phyloP scores from a whole-genome alignment of 2,329 filamentous ascomycete species.

The Sclerotiophoma versabilis region DNA sequence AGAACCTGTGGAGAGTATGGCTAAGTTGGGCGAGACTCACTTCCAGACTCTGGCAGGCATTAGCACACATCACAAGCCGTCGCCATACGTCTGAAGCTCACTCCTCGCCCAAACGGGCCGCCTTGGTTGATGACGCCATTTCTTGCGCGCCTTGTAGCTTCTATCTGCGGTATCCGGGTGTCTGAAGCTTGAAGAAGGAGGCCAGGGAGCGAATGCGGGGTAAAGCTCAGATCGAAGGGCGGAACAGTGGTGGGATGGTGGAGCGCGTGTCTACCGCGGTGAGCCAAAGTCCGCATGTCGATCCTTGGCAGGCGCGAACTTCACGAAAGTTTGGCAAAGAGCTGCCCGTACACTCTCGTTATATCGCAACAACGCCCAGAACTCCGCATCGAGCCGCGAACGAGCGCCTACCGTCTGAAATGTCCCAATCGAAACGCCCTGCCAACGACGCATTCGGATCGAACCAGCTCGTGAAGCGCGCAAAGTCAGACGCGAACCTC shows the following conservation, averaged over 20 bases:
- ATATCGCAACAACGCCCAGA: conserved; percentile 7
- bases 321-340: conserved; percentile 17
- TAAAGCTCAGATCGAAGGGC: conserved; percentile 1
- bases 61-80: conserved; percentile 39
- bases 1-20: conserved; percentile 17
- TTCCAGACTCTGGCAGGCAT: conserved; percentile 79
- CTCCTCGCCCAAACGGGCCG: conserved; percentile 77
- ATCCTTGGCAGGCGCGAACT: conserved; percentile 14
- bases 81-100: conserved; percentile 55
- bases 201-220: conserved; percentile 4
- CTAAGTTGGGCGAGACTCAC: conserved; percentile 62
- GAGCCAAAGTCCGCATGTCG: conserved; percentile 15
- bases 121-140: conserved; percentile 66
- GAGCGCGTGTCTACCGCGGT: conserved; percentile 5
- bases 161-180: neutral
- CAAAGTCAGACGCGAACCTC: conserved; percentile 72
- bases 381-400: neutral
- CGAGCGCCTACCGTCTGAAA: conserved; percentile 50
- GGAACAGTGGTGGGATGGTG: conserved; percentile 3
- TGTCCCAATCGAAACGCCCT: conserved; percentile 92
- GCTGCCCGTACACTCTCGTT: conserved; percentile 5
- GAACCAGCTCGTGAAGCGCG: conserved; percentile 86
- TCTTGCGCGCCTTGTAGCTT: neutral
- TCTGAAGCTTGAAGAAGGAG: neutral
- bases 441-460: conserved; percentile 83